Conservation (phyloP, 305 asterid genomes). For the Stenogyne calaminthoides region DNA sequence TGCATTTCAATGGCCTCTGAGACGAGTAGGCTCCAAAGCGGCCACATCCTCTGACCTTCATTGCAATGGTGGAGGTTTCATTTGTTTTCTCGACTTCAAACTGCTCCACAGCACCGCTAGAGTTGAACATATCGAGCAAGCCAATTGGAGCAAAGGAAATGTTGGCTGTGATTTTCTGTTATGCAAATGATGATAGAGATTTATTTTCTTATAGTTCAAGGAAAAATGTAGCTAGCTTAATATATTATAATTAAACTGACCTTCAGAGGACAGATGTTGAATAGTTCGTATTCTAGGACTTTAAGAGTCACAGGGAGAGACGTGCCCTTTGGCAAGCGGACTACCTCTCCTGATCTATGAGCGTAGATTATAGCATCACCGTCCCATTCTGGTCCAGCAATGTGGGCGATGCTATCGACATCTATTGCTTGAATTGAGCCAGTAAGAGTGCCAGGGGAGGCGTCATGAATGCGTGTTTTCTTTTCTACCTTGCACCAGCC, state of each 20-base stretch:
- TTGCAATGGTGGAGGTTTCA: constrained; percentile 41
- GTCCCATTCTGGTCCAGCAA: constrained; percentile 72
- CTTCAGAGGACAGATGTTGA: constrained; percentile 79
- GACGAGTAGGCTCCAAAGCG: constrained; percentile 72
- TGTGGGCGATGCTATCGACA: constrained; percentile 56
- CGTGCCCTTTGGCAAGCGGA: constrained; percentile 65
- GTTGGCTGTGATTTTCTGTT: constrained; percentile 52
- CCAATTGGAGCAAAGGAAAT: constrained; percentile 80
- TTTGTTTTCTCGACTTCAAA: constrained; percentile 45
- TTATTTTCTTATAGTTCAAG: neutral
- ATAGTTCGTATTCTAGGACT: constrained; percentile 81
- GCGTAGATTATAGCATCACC: constrained; percentile 71
- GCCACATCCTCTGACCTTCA: constrained; percentile 75
- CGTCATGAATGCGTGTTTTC: constrained; percentile 84
- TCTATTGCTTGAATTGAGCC: constrained; percentile 65
- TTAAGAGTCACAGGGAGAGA: constrained; percentile 75
- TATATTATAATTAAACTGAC: constrained; percentile 34
- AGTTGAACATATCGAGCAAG: constrained; percentile 82
- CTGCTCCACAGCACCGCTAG: constrained; percentile 78
- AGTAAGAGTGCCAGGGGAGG: constrained; percentile 81
- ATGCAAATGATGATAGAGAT: neutral
- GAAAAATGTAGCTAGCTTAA: neutral
- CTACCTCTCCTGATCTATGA: constrained; percentile 58
- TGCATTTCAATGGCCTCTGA: constrained; percentile 62
- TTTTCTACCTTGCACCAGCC: constrained; percentile 87